These are phyloP conservation scores for Hanseniaspora sp. DNA, from an alignment of 1,139 yeast species.

Conservation along the genomic window DNA sequence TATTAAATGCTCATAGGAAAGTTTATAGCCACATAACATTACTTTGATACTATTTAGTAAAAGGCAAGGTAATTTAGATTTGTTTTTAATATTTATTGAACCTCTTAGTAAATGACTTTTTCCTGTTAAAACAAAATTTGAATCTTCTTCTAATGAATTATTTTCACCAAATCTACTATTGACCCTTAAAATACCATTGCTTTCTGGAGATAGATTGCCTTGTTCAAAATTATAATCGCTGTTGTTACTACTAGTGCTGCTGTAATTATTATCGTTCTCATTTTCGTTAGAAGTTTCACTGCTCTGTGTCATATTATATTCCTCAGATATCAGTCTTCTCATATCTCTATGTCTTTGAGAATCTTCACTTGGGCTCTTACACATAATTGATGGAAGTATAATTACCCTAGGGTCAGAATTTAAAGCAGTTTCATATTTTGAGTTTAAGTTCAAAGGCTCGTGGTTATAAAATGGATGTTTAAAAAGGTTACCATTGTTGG, in stretches of 20 bases:
- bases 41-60: conserved; percentile 6
- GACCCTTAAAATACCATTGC: not conserved
- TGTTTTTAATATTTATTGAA: not conserved
- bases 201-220: not conserved
- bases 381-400: conserved; percentile 2
- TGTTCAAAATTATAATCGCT: not conserved
- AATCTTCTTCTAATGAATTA: not conserved
- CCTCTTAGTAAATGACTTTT: conserved; percentile 3
- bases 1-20: not conserved
- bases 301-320: not conserved
- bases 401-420: conserved; percentile 7
- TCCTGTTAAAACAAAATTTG: not conserved
- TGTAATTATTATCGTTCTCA: not conserved
- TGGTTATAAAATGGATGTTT: too few relatives aligned
- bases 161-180: conserved; percentile 1
- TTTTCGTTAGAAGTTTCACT: not conserved
- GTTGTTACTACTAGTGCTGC: not conserved
- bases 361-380: conserved; percentile 12
- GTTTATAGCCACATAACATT: conserved; percentile 14
- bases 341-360: not conserved
- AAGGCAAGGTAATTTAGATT: not conserved
- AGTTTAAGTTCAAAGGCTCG: not conserved
- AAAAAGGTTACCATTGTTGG: not conserved
- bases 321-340: not conserved
- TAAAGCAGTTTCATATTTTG: conserved; percentile 1